These are phyloP conservation scores for Pseudogymnoascus sp. DNA, from an alignment of 2,329 filamentous ascomycete species.

Conservation along the genomic window DNA sequence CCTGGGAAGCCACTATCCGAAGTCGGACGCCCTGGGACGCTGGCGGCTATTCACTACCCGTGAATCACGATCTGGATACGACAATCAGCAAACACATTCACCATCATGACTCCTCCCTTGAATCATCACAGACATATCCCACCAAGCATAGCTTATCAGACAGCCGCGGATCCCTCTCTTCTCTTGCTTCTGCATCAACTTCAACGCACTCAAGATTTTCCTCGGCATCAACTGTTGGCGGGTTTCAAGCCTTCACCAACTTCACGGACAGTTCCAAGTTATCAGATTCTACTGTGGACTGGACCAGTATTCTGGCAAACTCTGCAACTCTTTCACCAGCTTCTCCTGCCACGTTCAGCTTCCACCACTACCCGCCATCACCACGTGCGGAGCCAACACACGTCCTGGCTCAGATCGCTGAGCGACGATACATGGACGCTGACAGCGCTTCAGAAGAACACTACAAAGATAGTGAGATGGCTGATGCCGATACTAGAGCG, in stretches of 20 bases:
- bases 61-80: slow-evolving; percentile 22
- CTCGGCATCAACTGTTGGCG: slow-evolving; percentile 29
- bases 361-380: not conserved
- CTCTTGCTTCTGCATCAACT: slow-evolving; percentile 28
- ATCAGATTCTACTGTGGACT: not conserved
- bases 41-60: slow-evolving; percentile 32
- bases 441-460: not conserved
- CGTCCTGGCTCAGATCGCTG: not conserved
- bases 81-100: slow-evolving; percentile 12
- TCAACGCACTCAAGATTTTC: slow-evolving; percentile 31
- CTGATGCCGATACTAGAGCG: not conserved
- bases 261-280: not conserved
- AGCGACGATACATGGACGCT: not conserved
- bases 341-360: not conserved
- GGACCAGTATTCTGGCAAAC: not conserved
- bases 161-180: slow-evolving; percentile 30
- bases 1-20: slow-evolving; percentile 18
- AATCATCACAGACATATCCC: slow-evolving; percentile 16
- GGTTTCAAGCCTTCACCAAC: slow-evolving; percentile 16
- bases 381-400: not conserved
- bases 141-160: slow-evolving; percentile 29
- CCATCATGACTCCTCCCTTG: not conserved
- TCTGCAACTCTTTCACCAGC: not conserved
- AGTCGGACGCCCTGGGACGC: slow-evolving; percentile 33
- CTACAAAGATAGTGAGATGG: not conserved